Percentiles rank a stretch among this genome's conserved stretches.
Evolutionary conservation across 2,329 filamentous ascomycete species (phyloP).

Genomic region (Fusarium begoniae): DNA sequence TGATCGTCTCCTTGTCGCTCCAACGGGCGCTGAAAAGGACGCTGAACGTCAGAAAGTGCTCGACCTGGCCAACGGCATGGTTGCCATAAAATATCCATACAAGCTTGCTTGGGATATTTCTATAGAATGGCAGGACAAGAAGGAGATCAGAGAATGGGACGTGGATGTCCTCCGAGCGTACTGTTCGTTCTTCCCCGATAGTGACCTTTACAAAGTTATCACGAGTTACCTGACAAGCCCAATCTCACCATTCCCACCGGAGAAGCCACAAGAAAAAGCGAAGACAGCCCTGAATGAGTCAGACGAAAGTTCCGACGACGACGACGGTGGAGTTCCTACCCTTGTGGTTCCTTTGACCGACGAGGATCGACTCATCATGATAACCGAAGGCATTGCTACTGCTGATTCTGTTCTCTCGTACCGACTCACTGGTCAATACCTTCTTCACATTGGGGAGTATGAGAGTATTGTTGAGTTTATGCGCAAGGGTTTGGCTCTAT

Average conservation of each 20-base stretch:
- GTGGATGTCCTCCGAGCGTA: conserved; percentile 81
- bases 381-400: conserved; percentile 76
- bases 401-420: conserved; percentile 82
- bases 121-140: conserved; percentile 87
- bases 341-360: conserved; percentile 69
- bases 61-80: conserved; percentile 88
- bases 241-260: conserved; percentile 79
- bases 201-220: conserved; percentile 83
- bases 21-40: conserved; percentile 70
- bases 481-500: conserved; percentile 73
- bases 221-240: conserved; percentile 84
- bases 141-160: conserved; percentile 80
- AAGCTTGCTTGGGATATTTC: conserved; percentile 90
- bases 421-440: conserved; percentile 84
- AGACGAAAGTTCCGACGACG: conserved; percentile 67
- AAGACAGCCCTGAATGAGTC: conserved; percentile 49
- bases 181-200: conserved; percentile 82
- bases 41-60: conserved; percentile 77
- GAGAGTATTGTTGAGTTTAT: conserved; percentile 82
- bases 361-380: conserved; percentile 82
- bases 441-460: conserved; percentile 85
- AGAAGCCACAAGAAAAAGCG: conserved; percentile 38
- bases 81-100: conserved; percentile 93
- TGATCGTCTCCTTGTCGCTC: conserved; percentile 77
- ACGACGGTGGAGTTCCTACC: conserved; percentile 64